A percentile compares a stretch with the other conserved stretches of the same genome.
phyloP scores from a whole-genome alignment of 2,329 filamentous ascomycete species.

The Phialophora verrucosa region DNA sequence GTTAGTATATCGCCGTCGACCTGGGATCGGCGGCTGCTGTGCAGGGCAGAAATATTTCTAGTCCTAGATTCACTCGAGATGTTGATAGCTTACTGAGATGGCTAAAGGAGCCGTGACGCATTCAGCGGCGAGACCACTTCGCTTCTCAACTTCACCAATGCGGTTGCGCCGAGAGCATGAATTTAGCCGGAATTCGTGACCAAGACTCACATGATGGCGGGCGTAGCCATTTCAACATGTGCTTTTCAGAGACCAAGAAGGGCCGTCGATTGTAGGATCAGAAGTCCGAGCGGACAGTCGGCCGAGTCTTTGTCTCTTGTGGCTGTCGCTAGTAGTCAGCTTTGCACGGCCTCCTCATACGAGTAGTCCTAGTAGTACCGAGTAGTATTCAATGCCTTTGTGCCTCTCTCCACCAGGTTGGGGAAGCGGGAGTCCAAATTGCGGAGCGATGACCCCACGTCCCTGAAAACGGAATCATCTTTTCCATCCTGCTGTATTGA shows the following conservation, averaged over 20 bases:
- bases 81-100: neutral
- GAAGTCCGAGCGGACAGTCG: constrained; percentile 17
- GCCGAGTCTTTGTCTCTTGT: neutral
- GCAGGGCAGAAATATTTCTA: neutral
- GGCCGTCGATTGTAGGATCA: neutral
- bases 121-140: neutral
- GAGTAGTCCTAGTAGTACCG: too few species aligned
- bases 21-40: neutral
- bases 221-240: neutral
- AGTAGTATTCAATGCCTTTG: neutral
- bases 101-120: neutral
- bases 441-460: neutral
- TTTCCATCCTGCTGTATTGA: too few species aligned
- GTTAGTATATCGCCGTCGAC: neutral
- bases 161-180: neutral
- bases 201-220: neutral
- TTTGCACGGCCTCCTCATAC: too few species aligned
- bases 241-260: neutral
- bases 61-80: neutral
- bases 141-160: neutral
- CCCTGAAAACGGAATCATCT: neutral
- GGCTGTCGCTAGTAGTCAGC: neutral
- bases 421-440: neutral
- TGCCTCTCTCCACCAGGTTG: neutral
- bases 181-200: constrained; percentile 23